Evolutionary conservation across 495 filamentous ascomycete species (phyloP), one percentile per base, ranked within the genome.

Genomic region (Trichoderma virens): DNA sequence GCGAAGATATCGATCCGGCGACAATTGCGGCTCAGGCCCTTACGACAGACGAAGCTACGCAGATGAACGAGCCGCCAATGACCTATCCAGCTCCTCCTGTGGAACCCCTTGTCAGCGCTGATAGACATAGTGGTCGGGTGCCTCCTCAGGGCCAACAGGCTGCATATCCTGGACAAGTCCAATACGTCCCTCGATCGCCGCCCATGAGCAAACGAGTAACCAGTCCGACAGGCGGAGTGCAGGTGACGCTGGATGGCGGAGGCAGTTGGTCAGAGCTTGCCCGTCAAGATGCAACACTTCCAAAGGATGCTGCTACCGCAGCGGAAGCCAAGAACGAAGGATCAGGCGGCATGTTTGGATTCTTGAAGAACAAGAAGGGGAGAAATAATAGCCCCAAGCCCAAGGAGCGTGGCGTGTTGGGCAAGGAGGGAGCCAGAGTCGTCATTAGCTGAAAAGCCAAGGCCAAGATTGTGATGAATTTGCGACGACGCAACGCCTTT

Each of bases 361-460:
- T 98, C 73, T 79, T 97, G 63, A 87, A 81, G 41, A 81, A 93
- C 64, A 95, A 94, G 79, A 96, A 90, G 80, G 92, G 92, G 5
- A 82, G 94, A 45, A 91, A 92, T 60, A 85, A 89, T 70, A 97
- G 93, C 71, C 94, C 94, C 9, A 97, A 96, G 75, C 93, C 93
- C 51, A 91, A 91, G 73, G 94, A 98, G 72, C 81, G 90, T 20
- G 94, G 94, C 60, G 93, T 98, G 59, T 72, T 98, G 66, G 95
- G 94, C 62, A 97, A 97, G 71, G 94, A 98, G 71, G 94, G 94
- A 7, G 92, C 94, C 23, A 82, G 94, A 69, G 87, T 91, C 32
- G 79, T 91, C 41, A 82, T 91, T 60, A 78, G 81, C 68, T 80
- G 51, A 56, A 30, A 23, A 23, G n/a, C n/a, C n/a, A n/a, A n/a